These are phyloP conservation scores for Arbutus unedo DNA, from an alignment of 148 eudicot genomes.

Conservation along the genomic window DNA sequence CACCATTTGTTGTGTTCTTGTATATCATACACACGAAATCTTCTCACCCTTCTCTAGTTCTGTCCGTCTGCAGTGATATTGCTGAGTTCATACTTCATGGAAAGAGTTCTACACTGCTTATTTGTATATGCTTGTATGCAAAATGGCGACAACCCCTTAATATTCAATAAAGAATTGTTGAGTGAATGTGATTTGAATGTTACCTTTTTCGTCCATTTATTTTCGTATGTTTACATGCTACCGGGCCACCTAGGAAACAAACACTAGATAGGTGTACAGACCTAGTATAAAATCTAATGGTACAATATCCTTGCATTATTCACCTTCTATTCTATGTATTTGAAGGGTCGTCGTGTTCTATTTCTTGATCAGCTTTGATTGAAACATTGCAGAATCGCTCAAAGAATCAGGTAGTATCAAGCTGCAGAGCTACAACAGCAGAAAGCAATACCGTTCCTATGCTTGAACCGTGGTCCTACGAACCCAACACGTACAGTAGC, in stretches of 20 bases:
- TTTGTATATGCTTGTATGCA: not conserved
- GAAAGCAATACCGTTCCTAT: not conserved
- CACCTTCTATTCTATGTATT: not conserved
- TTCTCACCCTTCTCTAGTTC: not conserved
- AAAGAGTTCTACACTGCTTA: not conserved
- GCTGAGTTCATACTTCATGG: not conserved
- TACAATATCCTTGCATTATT: not conserved
- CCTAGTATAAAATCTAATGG: not conserved
- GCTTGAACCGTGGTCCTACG: not conserved
- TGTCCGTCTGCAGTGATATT: not conserved
- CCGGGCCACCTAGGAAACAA: not conserved
- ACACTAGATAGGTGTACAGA: not conserved
- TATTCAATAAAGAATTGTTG: not conserved
- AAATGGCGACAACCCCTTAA: not conserved
- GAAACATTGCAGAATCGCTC: slow-evolving; percentile 9
- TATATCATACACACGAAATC: not conserved
- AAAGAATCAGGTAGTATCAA: not conserved
- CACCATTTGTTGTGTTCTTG: not conserved
- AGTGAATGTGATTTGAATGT: not conserved
- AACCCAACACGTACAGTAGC: not conserved
- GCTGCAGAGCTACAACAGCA: not conserved
- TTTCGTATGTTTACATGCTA: not conserved
- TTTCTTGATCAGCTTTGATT: slow-evolving; percentile 4
- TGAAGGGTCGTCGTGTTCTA: not conserved
- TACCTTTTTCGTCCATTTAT: not conserved